Evolutionary conservation across 2,329 filamentous ascomycete species (phyloP), one percentile per base, ranked within the genome.

Genomic region (Beauveria sp.): DNA sequence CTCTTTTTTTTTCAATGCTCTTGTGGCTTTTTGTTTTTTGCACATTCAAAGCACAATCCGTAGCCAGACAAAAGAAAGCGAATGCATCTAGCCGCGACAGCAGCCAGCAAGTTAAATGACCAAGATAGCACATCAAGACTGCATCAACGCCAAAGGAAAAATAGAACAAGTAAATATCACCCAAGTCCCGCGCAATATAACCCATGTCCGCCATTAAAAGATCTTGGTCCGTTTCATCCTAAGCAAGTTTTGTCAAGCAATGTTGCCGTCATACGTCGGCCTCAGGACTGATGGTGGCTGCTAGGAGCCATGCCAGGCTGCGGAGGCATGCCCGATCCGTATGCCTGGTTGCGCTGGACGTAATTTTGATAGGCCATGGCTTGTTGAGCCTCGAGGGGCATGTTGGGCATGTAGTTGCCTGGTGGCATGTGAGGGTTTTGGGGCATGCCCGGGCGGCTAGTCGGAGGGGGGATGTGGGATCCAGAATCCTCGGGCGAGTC

Each of bases 401-500:
- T 86, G 65, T 81, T 79, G 47, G 82, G 77, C 80, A 79, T 84
- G 75, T 82, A 90, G 76, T 77, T 79, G 62, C 79, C 80, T 47
- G 84, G 84, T 47, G 84, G 84, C 84, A 90, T 87, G 64, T 84
- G 83, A 47, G 78, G 75, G 68, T 80, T 80, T 69, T 79, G 82
- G 51, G 88, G 85, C 75, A 92, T 89, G 67, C 85, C 86, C 59
- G 87, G 84, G 64, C 82, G 77, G 67, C 77, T 76, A 62, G 66
- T 68, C 62, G 81, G 80, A 46, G 88, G 84, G 53, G 89, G 89
- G 62, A 96, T 82, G 69, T 92, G 89, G 69, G 84, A 84, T 70
- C 89, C 87, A 63, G 92, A 87, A 74, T 97, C 94, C 76, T 97
- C 94, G 59, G 93, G 92, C 2, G 93, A 96, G 67, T 97, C 92